A percentile compares a stretch with the other conserved stretches of the same genome.
Evolutionary conservation across 371 early-diverging fungal species (phyloP).

Genomic region (Mucor saturninus): DNA sequence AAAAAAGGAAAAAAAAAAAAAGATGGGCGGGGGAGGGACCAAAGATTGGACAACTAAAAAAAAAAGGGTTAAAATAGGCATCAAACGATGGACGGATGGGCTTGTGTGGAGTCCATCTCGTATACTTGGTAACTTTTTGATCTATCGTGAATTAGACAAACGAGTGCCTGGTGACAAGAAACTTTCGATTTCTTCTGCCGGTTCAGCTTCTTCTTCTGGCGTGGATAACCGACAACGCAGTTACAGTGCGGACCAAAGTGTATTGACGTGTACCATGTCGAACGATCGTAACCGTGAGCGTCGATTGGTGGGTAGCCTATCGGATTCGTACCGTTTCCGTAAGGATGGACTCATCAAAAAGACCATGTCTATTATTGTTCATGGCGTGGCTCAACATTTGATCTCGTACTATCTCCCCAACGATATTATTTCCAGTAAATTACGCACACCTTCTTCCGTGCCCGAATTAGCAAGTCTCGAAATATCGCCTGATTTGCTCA

Average conservation of each 20-base stretch:
- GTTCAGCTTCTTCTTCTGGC: constrained; percentile 12
- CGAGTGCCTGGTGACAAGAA: constrained; percentile 40
- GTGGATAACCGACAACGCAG: constrained; percentile 37
- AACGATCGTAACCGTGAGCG: constrained; percentile 52
- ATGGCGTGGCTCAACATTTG: constrained; percentile 80
- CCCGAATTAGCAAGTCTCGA: constrained; percentile 62
- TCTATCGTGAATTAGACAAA: constrained; percentile 67
- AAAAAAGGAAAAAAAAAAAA: background rate
- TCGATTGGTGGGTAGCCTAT: constrained; percentile 64
- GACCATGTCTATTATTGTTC: constrained; percentile 82
- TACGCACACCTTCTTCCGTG: constrained; percentile 65
- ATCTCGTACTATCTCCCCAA: constrained; percentile 86
- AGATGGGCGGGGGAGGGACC: background rate
- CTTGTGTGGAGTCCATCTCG: constrained; percentile 77
- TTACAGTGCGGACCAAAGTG: constrained; percentile 41
- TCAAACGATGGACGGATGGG: constrained; percentile 83
- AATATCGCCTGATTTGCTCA: constrained; percentile 62
- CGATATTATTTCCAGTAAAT: constrained; percentile 64
- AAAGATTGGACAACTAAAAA: constrained; percentile 5
- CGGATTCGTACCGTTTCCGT: constrained; percentile 73
- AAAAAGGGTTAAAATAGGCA: constrained; percentile 38
- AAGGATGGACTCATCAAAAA: constrained; percentile 88
- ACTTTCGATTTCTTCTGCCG: constrained; percentile 27
- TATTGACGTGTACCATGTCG: constrained; percentile 22
- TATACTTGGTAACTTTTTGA: constrained; percentile 66